Conservation (phyloP, 176 grass and related monocot genomes). For the Eragrostis curvula region DNA sequence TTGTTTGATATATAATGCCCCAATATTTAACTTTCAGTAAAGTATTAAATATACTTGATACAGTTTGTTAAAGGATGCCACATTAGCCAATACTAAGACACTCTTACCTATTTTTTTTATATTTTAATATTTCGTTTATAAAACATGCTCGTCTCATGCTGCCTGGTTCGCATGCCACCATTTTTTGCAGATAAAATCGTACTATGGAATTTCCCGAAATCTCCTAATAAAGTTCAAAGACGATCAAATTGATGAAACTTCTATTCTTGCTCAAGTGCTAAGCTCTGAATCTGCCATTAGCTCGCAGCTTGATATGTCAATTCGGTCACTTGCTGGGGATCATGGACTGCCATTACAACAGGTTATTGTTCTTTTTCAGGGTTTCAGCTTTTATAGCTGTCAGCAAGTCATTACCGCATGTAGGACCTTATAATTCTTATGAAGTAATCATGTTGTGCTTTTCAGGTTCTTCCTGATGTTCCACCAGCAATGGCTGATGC, state of each 20-base stretch:
- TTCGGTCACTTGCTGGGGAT: slow-evolving; percentile 86
- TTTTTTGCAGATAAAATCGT: slow-evolving; percentile 82
- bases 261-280: slow-evolving; percentile 78
- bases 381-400: not conserved
- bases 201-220: slow-evolving; percentile 93
- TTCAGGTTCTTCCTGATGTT: slow-evolving; percentile 89
- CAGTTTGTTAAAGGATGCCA: not conserved
- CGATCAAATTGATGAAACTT: slow-evolving; percentile 94
- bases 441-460: slow-evolving; percentile 22
- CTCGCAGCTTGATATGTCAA: slow-evolving; percentile 89
- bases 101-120: not conserved
- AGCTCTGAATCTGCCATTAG: slow-evolving; percentile 89
- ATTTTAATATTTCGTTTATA: not conserved
- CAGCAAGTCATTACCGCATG: not conserved
- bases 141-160: slow-evolving; percentile 4
- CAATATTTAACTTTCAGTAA: not conserved
- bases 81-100: not conserved
- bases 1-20: not conserved
- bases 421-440: not conserved
- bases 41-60: not conserved
- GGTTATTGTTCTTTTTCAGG: slow-evolving; percentile 42
- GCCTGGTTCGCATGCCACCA: not conserved
- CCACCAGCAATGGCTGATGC: slow-evolving; percentile 95
- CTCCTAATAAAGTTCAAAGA: slow-evolving; percentile 97
- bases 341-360: slow-evolving; percentile 91